Percentiles rank a stretch among this genome's conserved stretches.
Evolutionary conservation across 176 grass and related monocot species (phyloP).

Genomic region (Avena insularis): DNA sequence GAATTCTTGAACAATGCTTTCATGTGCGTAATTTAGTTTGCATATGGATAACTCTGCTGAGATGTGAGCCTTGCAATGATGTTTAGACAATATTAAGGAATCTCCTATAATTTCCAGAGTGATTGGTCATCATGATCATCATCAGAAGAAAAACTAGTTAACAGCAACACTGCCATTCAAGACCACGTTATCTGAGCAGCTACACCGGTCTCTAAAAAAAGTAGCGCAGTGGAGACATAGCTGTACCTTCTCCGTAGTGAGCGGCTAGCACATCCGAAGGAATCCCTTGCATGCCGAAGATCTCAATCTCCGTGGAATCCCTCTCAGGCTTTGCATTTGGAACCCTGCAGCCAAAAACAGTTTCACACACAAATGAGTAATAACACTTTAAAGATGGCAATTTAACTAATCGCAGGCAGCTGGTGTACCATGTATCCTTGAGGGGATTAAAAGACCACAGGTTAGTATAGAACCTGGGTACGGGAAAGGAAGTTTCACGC

Average conservation of each 20-base stretch:
- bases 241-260: constrained; percentile 94
- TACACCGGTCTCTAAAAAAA: background rate
- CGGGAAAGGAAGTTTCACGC: too few species aligned
- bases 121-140: background rate
- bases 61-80: background rate
- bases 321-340: constrained; percentile 94
- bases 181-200: background rate
- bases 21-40: background rate
- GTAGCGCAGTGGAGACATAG: background rate
- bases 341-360: constrained; percentile 62
- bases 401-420: too few species aligned
- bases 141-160: too few species aligned
- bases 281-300: constrained; percentile 99
- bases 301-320: constrained; percentile 98
- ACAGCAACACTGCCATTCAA: background rate
- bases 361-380: background rate
- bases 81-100: background rate
- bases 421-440: too few species aligned
- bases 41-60: background rate
- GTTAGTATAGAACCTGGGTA: too few species aligned
- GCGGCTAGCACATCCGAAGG: constrained; percentile 87
- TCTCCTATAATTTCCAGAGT: background rate
- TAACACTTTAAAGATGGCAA: background rate
- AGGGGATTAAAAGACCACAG: too few species aligned
- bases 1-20: too few species aligned